These are phyloP conservation scores for Lachnellula occidentalis DNA, from an alignment of 2,329 filamentous ascomycete species.

Conservation along the genomic window DNA sequence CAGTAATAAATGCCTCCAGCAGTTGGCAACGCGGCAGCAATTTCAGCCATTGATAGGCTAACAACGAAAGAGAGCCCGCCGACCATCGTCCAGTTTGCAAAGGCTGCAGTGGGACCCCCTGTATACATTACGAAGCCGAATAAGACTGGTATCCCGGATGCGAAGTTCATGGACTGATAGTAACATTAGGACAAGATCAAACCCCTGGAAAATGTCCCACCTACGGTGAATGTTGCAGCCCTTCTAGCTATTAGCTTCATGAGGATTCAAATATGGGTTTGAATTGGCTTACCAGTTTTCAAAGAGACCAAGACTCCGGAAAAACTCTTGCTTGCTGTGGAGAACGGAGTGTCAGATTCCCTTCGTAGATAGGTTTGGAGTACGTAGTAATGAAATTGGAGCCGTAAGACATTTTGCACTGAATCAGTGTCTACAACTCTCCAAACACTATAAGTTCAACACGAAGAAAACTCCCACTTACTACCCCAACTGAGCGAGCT, in stretches of 20 bases:
- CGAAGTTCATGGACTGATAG: slow-evolving; percentile 33
- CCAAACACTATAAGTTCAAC: no score
- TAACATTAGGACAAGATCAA: neutral
- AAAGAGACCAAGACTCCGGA: slow-evolving; percentile 33
- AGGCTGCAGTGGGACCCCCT: slow-evolving; percentile 34
- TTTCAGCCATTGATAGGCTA: slow-evolving; percentile 35
- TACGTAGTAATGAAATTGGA: no score
- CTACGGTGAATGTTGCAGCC: slow-evolving; percentile 32
- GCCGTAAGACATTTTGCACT: no score
- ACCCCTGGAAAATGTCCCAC: neutral
- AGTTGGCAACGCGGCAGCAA: slow-evolving; percentile 34
- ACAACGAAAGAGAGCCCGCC: slow-evolving; percentile 34
- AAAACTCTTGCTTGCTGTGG: slow-evolving; percentile 30
- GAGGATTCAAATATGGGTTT: neutral
- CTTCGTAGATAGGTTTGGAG: no score
- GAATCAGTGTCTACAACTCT: no score
- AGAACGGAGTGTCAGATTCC: no score
- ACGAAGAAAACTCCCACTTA: no score
- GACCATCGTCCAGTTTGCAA: slow-evolving; percentile 37
- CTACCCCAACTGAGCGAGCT: slow-evolving; percentile 31
- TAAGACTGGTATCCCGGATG: slow-evolving; percentile 35
- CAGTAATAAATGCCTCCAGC: slow-evolving; percentile 37
- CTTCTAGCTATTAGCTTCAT: neutral
- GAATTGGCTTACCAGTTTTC: slow-evolving; percentile 28
- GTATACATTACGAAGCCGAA: slow-evolving; percentile 37